Conservation (phyloP, 192 early-diverging fungal species). For the Coemansia sp. region DNA sequence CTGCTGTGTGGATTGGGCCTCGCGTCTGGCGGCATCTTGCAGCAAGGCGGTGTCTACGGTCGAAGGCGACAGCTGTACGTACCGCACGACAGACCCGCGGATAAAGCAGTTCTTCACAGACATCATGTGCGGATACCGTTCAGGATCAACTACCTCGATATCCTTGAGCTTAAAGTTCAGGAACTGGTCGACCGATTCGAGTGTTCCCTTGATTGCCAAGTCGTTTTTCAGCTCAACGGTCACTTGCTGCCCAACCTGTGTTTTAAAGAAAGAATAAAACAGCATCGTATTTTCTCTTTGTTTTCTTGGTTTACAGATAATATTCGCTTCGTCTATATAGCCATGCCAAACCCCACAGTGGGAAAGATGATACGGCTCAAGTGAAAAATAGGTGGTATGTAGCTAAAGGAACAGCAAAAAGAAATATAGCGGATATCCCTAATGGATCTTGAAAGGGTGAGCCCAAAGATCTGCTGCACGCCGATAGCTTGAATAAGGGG, state of each 20-base stretch:
- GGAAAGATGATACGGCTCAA: neutral
- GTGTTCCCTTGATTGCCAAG: constrained; percentile 83
- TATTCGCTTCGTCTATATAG: neutral
- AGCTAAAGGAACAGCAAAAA: neutral
- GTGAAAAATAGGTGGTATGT: constrained; percentile 1
- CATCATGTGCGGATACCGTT: constrained; percentile 96
- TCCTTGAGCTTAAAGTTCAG: constrained; percentile 98
- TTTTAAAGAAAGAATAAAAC: constrained; percentile 99
- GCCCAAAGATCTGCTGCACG: too few species aligned
- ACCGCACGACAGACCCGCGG: constrained; percentile 97
- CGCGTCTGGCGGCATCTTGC: constrained; percentile 94
- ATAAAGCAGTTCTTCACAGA: constrained; percentile 99
- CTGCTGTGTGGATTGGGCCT: constrained; percentile 65
- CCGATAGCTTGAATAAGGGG: neutral
- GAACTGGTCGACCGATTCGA: constrained; percentile 99
- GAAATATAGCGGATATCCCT: neutral
- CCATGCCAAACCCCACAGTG: neutral
- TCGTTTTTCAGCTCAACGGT: constrained; percentile 99
- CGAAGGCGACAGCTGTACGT: constrained; percentile 84
- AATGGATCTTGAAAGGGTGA: too few species aligned
- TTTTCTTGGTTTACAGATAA: neutral
- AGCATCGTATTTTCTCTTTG: constrained; percentile 59
- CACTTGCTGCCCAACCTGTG: constrained; percentile 90
- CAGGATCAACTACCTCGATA: constrained; percentile 79
- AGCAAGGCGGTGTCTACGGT: constrained; percentile 92